Conservation (phyloP, 129 eudicot genomes). For the Dittrichia graveolens region DNA sequence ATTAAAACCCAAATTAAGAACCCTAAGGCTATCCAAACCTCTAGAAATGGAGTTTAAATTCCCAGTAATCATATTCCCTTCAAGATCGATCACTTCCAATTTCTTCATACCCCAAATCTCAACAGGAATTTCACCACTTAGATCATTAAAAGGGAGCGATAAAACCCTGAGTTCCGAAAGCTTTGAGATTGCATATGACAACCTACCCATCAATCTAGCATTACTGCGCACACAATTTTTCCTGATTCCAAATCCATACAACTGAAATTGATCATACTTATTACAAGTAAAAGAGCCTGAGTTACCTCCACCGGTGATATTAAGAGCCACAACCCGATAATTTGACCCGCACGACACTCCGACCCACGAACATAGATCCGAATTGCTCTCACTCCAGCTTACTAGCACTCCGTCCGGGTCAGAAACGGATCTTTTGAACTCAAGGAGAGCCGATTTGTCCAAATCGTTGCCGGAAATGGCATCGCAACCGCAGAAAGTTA, state of each 20-base stretch:
- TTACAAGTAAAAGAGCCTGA: conserved; percentile 54
- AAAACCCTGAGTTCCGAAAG: conserved; percentile 63
- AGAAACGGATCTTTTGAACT: conserved; percentile 57
- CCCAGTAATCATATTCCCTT: conserved; percentile 74
- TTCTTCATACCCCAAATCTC: conserved; percentile 87
- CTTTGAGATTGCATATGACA: conserved; percentile 56
- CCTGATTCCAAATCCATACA: conserved; percentile 36
- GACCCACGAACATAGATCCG: conserved; percentile 73
- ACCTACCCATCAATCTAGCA: conserved; percentile 52
- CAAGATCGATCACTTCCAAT: conserved; percentile 91
- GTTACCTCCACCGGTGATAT: conserved; percentile 77
- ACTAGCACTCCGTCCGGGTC: conserved; percentile 59
- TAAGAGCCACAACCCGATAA: conserved; percentile 65
- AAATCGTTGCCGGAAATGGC: conserved; percentile 48
- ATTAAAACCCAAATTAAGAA: conserved; percentile 87
- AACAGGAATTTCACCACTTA: conserved; percentile 68
- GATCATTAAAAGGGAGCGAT: conserved; percentile 78
- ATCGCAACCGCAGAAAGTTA: conserved; percentile 42
- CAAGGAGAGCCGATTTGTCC: conserved; percentile 71
- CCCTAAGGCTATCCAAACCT: conserved; percentile 68
- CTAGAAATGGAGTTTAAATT: conserved; percentile 40
- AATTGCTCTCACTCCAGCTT: conserved; percentile 50
- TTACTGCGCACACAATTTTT: neutral
- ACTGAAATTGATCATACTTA: conserved; percentile 53
- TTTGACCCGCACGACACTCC: conserved; percentile 67